phyloP scores from a whole-genome alignment of 148 eudicot species.

The Arbutus unedo region DNA sequence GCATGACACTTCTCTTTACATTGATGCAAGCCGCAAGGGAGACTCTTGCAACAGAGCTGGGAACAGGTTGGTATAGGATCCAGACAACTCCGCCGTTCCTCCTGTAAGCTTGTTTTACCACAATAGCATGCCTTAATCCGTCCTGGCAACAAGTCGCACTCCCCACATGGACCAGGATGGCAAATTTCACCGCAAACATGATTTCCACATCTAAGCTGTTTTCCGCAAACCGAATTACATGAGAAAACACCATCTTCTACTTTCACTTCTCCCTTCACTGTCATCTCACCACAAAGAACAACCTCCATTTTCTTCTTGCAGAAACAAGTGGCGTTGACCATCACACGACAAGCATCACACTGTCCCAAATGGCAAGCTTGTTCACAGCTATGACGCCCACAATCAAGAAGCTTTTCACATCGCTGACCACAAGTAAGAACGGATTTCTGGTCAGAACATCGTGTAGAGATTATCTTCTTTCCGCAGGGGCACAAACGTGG shows the following conservation, averaged over 20 bases:
- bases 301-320: conserved; percentile 77
- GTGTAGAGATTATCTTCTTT: conserved; percentile 65
- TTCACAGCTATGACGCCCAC: conserved; percentile 74
- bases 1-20: conserved; percentile 72
- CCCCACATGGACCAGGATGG: conserved; percentile 93
- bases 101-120: conserved; percentile 62
- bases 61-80: conserved; percentile 85
- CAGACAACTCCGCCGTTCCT: conserved; percentile 62
- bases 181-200: conserved; percentile 66
- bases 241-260: conserved; percentile 69
- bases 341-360: conserved; percentile 69
- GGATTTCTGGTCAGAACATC: conserved; percentile 74
- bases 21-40: conserved; percentile 67
- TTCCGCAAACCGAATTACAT: conserved; percentile 59
- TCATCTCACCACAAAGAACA: conserved; percentile 79
- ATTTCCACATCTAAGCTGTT: conserved; percentile 60
- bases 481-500: conserved; percentile 81
- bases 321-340: conserved; percentile 70
- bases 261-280: conserved; percentile 69
- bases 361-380: conserved; percentile 70
- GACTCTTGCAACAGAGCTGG: conserved; percentile 58
- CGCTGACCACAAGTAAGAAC: conserved; percentile 71
- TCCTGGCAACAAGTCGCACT: conserved; percentile 71
- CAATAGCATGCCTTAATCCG: conserved; percentile 70
- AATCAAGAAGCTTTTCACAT: conserved; percentile 69